Conservation (phyloP, 306 rosid species). For the apple (Malus domestica) region ASM211411v1 NC_041798.1:27455501-27456000, state of each 20-base stretch:
- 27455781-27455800: neutral
- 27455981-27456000: too few relatives aligned
- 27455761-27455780: neutral
- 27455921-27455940: too few relatives aligned
- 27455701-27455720: neutral
- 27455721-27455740: neutral
- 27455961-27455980: too few relatives aligned
- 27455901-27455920: too few relatives aligned
- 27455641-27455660: constrained; percentile 5
- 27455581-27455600: too few relatives aligned
- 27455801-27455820: neutral
- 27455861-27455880: neutral
- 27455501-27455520: constrained; percentile 3
- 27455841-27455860: neutral
- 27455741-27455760: neutral
- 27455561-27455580: neutral
- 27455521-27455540: constrained; percentile 6
- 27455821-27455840: too few relatives aligned
- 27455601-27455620: neutral
- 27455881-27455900: neutral
- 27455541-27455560: neutral
- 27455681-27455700: neutral
- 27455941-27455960: too few relatives aligned
- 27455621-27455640: constrained; percentile 3
- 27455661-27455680: neutral